Conservation (phyloP, 164 flowering plant species). For the Vitis amurensis region DNA sequence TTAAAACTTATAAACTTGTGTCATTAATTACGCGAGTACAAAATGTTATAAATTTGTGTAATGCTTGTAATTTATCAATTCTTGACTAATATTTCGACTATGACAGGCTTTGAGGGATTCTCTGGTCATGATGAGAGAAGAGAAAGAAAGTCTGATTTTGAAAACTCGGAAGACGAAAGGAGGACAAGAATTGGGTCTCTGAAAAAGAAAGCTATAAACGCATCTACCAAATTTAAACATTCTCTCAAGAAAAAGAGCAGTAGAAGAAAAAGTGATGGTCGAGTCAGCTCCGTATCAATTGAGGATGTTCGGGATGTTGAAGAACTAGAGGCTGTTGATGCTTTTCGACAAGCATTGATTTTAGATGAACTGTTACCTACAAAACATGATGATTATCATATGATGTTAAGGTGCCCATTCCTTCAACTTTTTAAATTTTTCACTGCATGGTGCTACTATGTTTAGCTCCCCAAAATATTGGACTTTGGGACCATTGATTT, state of each 20-base stretch:
- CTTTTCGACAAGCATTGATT: constrained; percentile 73
- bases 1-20: too few species aligned
- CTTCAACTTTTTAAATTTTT: background rate
- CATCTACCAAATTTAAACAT: constrained; percentile 78
- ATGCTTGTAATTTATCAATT: background rate
- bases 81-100: background rate
- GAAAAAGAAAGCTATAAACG: constrained; percentile 84
- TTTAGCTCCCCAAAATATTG: too few species aligned
- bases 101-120: constrained; percentile 51
- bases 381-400: constrained; percentile 82
- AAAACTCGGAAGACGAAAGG: constrained; percentile 90
- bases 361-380: constrained; percentile 77
- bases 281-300: constrained; percentile 76
- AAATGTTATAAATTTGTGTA: background rate
- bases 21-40: too few species aligned
- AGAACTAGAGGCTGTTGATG: constrained; percentile 83
- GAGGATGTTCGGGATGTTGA: constrained; percentile 88
- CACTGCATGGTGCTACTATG: background rate
- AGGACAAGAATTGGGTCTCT: constrained; percentile 72
- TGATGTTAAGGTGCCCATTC: constrained; percentile 72
- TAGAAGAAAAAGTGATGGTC: constrained; percentile 67
- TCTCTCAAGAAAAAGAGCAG: constrained; percentile 77
- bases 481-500: too few species aligned
- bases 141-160: constrained; percentile 88
- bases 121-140: constrained; percentile 56